A percentile compares a stretch with the other conserved stretches of the same genome.
These are phyloP conservation scores for Solanum lycopersicoides DNA, from an alignment of 257 asterid species.

Conservation along the genomic window DNA sequence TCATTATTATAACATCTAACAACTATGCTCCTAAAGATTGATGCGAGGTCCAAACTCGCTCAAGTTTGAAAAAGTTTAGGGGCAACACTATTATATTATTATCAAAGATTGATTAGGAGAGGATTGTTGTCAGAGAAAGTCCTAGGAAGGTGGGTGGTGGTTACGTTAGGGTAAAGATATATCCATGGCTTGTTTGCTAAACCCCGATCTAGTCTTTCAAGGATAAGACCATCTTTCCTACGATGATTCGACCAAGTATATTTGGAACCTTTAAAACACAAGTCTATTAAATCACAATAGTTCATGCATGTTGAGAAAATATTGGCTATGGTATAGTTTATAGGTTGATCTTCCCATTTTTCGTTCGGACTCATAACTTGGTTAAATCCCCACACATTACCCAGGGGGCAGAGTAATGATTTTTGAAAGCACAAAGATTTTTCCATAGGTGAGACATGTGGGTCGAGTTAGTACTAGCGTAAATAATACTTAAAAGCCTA, in stretches of 20 bases:
- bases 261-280: not conserved
- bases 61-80: not conserved
- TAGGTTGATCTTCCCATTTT: not conserved
- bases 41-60: not conserved
- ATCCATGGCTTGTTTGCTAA: too few species aligned
- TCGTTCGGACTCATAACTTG: not conserved
- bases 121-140: too few species aligned
- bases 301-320: not conserved
- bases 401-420: not conserved
- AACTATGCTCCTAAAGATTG: not conserved
- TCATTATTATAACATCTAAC: too few species aligned
- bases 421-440: too few species aligned
- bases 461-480: not conserved
- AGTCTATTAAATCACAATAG: not conserved
- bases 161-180: not conserved
- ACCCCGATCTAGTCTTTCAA: not conserved
- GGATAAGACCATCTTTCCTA: too few species aligned
- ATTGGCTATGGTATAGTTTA: too few species aligned
- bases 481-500: not conserved
- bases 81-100: too few species aligned
- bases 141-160: not conserved
- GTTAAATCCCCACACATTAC: not conserved
- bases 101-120: too few species aligned
- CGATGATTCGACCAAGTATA: not conserved
- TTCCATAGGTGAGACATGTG: not conserved